phyloP scores from a whole-genome alignment of 441 rosid genomes.

The Erodium moschatum region DNA sequence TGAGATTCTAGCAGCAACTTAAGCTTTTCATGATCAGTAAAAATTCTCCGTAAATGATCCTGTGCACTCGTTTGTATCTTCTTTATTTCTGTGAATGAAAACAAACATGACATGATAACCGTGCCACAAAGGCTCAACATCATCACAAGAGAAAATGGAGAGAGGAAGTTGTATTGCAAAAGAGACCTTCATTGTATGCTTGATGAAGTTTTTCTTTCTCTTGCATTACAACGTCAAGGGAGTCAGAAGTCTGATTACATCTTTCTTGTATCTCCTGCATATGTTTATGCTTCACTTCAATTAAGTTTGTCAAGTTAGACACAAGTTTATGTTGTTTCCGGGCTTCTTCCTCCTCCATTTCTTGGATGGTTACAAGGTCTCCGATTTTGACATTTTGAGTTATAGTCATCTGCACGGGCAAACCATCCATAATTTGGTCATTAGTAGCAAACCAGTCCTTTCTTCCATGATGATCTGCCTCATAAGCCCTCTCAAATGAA shows the following conservation, averaged over 20 bases:
- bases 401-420: constrained; percentile 83
- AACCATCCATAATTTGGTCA: constrained; percentile 67
- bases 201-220: constrained; percentile 72
- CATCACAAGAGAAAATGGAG: neutral
- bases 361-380: constrained; percentile 60
- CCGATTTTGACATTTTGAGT: constrained; percentile 49
- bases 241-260: constrained; percentile 42
- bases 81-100: constrained; percentile 48
- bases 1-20: constrained; percentile 67
- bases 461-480: constrained; percentile 63
- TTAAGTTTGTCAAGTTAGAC: constrained; percentile 39
- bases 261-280: constrained; percentile 45
- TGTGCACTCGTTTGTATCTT: constrained; percentile 58
- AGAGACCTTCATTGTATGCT: constrained; percentile 67
- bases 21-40: constrained; percentile 71
- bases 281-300: constrained; percentile 44
- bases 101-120: constrained; percentile 8
- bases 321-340: constrained; percentile 62
- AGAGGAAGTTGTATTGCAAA: neutral
- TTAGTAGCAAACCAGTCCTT: constrained; percentile 47
- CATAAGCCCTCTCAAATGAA: constrained; percentile 76
- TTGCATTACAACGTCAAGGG: constrained; percentile 38
- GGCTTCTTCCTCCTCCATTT: constrained; percentile 69
- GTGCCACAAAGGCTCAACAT: neutral
- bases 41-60: constrained; percentile 64